phyloP scores from a whole-genome alignment of 2,329 filamentous ascomycete species.

The Colletotrichum karsti region DNA sequence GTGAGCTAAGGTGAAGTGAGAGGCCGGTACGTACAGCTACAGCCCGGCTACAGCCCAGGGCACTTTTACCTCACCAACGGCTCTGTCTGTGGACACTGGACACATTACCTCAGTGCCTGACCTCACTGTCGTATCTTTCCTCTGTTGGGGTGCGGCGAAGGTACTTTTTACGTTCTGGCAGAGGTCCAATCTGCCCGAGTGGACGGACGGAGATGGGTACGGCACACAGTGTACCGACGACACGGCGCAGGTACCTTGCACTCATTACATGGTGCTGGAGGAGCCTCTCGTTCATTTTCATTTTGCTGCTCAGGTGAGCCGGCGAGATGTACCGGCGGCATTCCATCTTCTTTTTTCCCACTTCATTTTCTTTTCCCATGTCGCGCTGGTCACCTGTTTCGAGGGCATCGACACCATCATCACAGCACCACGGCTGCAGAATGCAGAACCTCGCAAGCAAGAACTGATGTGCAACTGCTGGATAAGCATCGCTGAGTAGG shows the following conservation, averaged over 20 bases:
- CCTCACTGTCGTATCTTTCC: not conserved
- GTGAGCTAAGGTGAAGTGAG: constrained; percentile 24
- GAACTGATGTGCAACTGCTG: not conserved
- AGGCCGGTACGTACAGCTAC: constrained; percentile 3
- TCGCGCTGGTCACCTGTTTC: not conserved
- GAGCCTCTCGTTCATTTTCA: not conserved
- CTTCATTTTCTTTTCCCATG: not conserved
- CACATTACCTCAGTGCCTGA: not conserved
- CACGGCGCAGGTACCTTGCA: constrained; percentile 17
- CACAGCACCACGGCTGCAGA: not conserved
- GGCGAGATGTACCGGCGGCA: not conserved
- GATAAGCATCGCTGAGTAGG: not conserved
- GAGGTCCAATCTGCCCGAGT: not conserved
- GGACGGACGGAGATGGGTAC: not conserved
- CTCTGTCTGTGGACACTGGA: too few relatives aligned
- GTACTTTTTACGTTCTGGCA: not conserved
- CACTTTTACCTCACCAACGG: not conserved
- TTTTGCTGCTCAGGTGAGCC: constrained; percentile 14
- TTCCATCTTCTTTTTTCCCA: not conserved
- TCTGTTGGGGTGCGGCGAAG: not conserved
- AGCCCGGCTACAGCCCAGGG: too few relatives aligned
- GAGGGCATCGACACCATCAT: not conserved
- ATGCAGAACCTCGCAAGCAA: too few relatives aligned
- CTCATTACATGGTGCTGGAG: too few relatives aligned
- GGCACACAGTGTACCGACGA: constrained; percentile 20